Percentiles rank a stretch among this genome's conserved stretches.
Conservation (phyloP, 2,329 filamentous ascomycete genomes). For the Colletotrichum graminicola region DNA sequence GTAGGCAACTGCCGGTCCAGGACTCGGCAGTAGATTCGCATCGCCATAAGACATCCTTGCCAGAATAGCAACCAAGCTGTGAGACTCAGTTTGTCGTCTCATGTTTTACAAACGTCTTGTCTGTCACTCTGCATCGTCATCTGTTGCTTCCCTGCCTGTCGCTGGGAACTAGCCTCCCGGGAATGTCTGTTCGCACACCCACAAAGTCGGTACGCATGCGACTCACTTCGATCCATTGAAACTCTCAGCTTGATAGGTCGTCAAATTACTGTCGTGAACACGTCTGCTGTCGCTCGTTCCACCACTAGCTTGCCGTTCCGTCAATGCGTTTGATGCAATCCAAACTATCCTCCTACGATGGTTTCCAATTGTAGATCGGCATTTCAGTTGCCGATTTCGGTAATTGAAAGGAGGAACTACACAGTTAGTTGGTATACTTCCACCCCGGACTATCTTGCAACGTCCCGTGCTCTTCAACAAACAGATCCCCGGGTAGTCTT, state of each 20-base stretch:
- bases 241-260: conserved; percentile 18
- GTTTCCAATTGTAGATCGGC: not conserved
- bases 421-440: not conserved
- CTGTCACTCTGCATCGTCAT: conserved; percentile 11
- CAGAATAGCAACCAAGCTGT: conserved; percentile 3
- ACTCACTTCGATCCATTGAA: conserved; percentile 3
- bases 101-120: conserved; percentile 16
- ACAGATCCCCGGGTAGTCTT: not conserved
- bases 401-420: not conserved
- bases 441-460: not conserved
- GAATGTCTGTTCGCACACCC: conserved; percentile 27
- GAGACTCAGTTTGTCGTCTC: conserved; percentile 16
- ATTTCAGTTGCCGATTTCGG: not conserved
- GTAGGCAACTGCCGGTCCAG: conserved; percentile 21
- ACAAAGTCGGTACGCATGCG: not conserved
- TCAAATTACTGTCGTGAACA: conserved; percentile 15
- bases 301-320: not conserved
- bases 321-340: conserved; percentile 5
- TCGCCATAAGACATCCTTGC: conserved; percentile 7
- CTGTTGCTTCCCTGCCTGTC: not conserved
- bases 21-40: not conserved
- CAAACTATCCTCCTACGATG: not conserved
- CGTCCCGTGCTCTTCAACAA: not conserved
- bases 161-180: not conserved
- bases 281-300: not conserved